Percentiles rank a stretch among this genome's conserved stretches.
Conservation (phyloP, 1,284 basidiomycete species). For the Ganoderma sinense region DNA sequence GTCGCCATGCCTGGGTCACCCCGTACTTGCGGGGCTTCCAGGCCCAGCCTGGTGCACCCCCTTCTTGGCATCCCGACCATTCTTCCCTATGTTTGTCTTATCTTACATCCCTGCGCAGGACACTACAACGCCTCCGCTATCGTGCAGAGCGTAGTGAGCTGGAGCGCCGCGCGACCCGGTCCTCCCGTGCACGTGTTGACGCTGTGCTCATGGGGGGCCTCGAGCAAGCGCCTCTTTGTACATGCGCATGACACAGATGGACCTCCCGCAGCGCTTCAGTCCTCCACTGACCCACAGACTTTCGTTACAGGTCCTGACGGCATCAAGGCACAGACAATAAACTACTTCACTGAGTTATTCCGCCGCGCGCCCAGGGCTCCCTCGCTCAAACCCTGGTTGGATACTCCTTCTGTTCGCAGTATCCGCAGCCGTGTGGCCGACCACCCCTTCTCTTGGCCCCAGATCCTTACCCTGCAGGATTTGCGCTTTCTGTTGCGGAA, state of each 20-base stretch:
- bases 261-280: not conserved
- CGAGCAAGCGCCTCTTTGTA: not conserved
- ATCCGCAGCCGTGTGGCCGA: not conserved
- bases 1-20: not conserved
- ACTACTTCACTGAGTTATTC: not conserved
- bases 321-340: not conserved
- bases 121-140: not conserved
- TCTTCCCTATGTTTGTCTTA: not conserved
- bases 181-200: not conserved
- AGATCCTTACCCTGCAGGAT: not conserved
- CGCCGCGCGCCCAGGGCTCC: not conserved
- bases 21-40: not conserved
- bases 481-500: not conserved
- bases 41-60: not conserved
- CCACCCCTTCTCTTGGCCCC: not conserved
- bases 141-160: not conserved
- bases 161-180: not conserved
- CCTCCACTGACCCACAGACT: not conserved
- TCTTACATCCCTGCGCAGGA: not conserved
- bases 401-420: not conserved
- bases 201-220: not conserved
- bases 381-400: not conserved
- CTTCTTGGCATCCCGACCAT: not conserved
- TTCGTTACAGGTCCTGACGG: not conserved
- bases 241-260: not conserved